Base-by-base conservation (phyloP, 2,329 filamentous ascomycete species). In the Neopestalotiopsis rosae region DNA sequence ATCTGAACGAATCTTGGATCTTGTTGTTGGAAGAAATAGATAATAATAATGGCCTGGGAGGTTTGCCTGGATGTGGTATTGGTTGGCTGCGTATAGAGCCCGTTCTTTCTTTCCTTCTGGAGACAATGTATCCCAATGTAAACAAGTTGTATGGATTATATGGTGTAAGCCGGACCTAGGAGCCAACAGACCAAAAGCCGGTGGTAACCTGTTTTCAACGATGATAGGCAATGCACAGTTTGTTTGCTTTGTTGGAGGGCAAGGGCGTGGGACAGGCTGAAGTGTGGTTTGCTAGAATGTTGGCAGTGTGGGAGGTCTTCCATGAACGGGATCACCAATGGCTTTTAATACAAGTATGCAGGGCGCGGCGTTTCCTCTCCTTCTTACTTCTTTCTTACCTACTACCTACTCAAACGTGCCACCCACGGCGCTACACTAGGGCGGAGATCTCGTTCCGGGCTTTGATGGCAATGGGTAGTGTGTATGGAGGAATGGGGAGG, bases 291-390 rank as follows among this genome's bases (percentile, higher is more conserved):
- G 45, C 45, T 52, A 7, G 17, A 38, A 38, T 38, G 34, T 38
- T 38, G 34, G 34, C 34, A 52, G 45, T 14, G 45, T 52, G 17
- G n/a, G 10, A 38, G 30, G 28, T 5, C 32, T 28, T n/a, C n/a
- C 24, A 67, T 57, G 66, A 40, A 32, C 42, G 66, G 66, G 66
- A 67, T 67, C 66, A 64, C 66, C 58, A 67, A 59, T 9, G 58
- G 30, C 45, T 57, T 67, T 56, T 67, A 67, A 62, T 67, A 67
- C 57, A 61, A 38, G 24, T 20, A 67, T 63, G 59, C 66, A 67
- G 59, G 65, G 20, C 28, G 40, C 34, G 32, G 52, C 34, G 30
- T 14, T 34, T 38, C 45, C 45, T 49, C n/a, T 65, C 56, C 40
- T 57, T 57, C 49, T 66, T 56, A 34, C 38, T 56, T 66, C 64